These are phyloP conservation scores for Dendryphion nanum DNA, from an alignment of 2,329 filamentous ascomycete species.

Conservation along the genomic window DNA sequence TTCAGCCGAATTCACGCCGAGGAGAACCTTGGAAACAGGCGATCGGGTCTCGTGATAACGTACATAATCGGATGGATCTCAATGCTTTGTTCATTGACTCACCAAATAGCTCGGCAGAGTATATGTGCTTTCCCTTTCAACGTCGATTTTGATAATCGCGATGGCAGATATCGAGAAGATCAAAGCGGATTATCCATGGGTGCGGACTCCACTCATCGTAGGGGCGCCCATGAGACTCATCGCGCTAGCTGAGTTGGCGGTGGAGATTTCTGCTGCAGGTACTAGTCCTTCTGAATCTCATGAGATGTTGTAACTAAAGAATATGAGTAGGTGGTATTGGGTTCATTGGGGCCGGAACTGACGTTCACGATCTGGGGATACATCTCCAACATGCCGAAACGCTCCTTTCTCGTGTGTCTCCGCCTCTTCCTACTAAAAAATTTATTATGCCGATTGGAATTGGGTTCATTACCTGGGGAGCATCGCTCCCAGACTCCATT, in stretches of 20 bases:
- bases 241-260: conserved; percentile 54
- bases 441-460: conserved; percentile 54
- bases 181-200: conserved; percentile 70
- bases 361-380: conserved; percentile 33
- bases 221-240: conserved; percentile 70
- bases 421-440: conserved; percentile 5
- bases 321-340: conserved; percentile 44
- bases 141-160: too few relatives aligned
- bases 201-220: conserved; percentile 56
- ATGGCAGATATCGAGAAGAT: too few relatives aligned
- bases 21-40: too few relatives aligned
- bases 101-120: too few relatives aligned
- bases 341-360: conserved; percentile 47
- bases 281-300: too few relatives aligned
- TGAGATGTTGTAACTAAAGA: not conserved
- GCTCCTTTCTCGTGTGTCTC: conserved; percentile 21
- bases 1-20: too few relatives aligned
- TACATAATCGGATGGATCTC: too few relatives aligned
- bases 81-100: too few relatives aligned
- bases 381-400: conserved; percentile 25
- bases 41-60: too few relatives aligned
- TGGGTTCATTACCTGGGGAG: conserved; percentile 60
- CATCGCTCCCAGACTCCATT: conserved; percentile 45
- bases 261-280: conserved; percentile 58
- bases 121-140: too few relatives aligned